Base-by-base conservation (phyloP, 805 yeast genomes). In the Torulaspora franciscae region DNA sequence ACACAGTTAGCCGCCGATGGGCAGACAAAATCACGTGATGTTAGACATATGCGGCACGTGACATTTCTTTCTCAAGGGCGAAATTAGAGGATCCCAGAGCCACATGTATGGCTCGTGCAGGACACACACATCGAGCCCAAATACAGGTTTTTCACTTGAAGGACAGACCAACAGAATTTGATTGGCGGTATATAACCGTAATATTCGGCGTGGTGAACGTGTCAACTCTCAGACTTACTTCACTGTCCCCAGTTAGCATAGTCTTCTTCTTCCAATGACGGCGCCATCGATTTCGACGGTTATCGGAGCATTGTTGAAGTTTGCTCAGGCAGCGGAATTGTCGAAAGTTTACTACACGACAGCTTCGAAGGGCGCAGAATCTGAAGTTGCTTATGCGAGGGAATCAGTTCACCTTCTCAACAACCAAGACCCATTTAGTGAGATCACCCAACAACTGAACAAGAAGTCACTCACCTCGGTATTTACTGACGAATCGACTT, bases 401-500 rank as follows among this genome's bases (percentile, higher is more conserved):
- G 37, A 47, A 23, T 55, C 60, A 1, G 38, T 52, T 6, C 59
- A 53, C 34, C 45, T 65, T 24, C 45, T 61, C 40, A 55, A 51
- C 38, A 46, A 54, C 27, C 50, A 57, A n/a, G 68, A 65, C 47
- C 69, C 69, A 3, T 62, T 65, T 37, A 50, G 55, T 22, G 40
- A 50, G 6, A 49, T 61, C 24, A 42, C 43, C 8, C 54, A 56
- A n/a, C 40, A 42, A 13, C 30, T 52, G 9, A 35, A 48, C 7
- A 40, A 38, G 8, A 59, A 52, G 2, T 57, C 59, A 13, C 45
- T 68, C 25, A 61, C 73, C 9, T 65, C 85, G 3, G 70, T 85
- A 19, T 67, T 76, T 41, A 69, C 84, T 2, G 69, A 73, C 45
- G 80, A 86, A 19, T 41, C 58, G 3, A 71, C 80, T 6, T 60